These are phyloP conservation scores for Aquilaria malaccensis DNA, from an alignment of 345 rosid species.

Conservation along the genomic window DNA sequence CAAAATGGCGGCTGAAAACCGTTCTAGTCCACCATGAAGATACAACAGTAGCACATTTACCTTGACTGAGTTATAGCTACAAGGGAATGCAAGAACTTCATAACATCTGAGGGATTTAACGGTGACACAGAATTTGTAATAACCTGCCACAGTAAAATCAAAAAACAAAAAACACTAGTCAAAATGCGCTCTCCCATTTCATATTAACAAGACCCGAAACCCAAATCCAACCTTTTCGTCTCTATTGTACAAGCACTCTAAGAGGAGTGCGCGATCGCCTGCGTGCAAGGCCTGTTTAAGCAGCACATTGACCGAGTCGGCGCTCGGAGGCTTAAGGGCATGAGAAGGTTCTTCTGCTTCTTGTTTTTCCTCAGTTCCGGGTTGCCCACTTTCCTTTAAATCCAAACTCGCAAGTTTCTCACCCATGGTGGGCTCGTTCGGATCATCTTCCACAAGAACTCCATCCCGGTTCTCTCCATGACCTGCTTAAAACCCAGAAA, in stretches of 20 bases:
- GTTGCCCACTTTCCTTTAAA: slow-evolving; percentile 27
- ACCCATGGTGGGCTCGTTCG: slow-evolving; percentile 86
- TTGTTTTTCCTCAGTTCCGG: slow-evolving; percentile 22
- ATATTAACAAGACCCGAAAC: background rate
- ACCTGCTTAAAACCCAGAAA: slow-evolving; percentile 24
- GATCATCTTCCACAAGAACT: slow-evolving; percentile 51
- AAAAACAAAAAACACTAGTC: no score
- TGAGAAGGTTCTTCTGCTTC: slow-evolving; percentile 28
- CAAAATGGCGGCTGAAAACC: no score
- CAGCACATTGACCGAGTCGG: slow-evolving; percentile 76
- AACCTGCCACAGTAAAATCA: slow-evolving; percentile 40
- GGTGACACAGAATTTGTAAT: slow-evolving; percentile 72
- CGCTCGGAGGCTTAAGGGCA: slow-evolving; percentile 68
- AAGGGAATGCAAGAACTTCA: slow-evolving; percentile 69
- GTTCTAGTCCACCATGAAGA: no score
- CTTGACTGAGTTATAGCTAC: slow-evolving; percentile 69
- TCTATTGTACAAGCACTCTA: slow-evolving; percentile 86
- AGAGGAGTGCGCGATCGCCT: slow-evolving; percentile 76
- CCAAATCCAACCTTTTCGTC: slow-evolving; percentile 59
- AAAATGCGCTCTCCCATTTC: no score
- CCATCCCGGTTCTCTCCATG: slow-evolving; percentile 60
- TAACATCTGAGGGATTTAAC: slow-evolving; percentile 69
- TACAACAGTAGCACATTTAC: slow-evolving; percentile 21
- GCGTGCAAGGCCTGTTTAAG: slow-evolving; percentile 87
- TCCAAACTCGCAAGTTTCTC: slow-evolving; percentile 68